These are phyloP conservation scores for Mucor plumbeus DNA, from an alignment of 371 early-diverging fungal species.

Conservation along the genomic window DNA sequence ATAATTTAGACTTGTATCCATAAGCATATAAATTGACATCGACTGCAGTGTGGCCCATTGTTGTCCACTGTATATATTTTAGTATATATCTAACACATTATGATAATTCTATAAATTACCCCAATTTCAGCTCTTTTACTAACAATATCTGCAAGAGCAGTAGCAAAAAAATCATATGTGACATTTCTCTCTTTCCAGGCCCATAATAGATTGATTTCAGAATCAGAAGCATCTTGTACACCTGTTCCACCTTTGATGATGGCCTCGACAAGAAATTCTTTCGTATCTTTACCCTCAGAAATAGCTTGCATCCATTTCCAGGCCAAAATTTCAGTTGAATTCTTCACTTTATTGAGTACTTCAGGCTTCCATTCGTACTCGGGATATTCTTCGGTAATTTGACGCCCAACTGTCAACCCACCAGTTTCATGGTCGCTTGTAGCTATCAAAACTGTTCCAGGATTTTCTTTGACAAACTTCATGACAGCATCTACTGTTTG, in stretches of 20 bases:
- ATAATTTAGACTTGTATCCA: constrained; percentile 49
- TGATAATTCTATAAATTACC: constrained; percentile 28
- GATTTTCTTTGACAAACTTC: constrained; percentile 73
- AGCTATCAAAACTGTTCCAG: constrained; percentile 85
- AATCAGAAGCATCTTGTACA: constrained; percentile 65
- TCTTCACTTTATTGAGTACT: constrained; percentile 62
- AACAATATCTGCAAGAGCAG: constrained; percentile 67
- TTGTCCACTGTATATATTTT: constrained; percentile 68
- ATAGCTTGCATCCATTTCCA: constrained; percentile 22
- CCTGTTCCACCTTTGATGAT: constrained; percentile 69
- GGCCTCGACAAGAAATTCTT: constrained; percentile 35
- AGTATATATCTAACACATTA: neutral
- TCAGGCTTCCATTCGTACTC: constrained; percentile 89
- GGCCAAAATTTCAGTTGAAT: constrained; percentile 68
- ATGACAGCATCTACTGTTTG: constrained; percentile 72
- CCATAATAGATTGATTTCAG: constrained; percentile 55
- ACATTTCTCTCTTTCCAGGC: constrained; percentile 36
- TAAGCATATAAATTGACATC: constrained; percentile 92
- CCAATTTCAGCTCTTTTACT: constrained; percentile 74
- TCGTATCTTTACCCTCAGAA: constrained; percentile 34
- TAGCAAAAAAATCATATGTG: constrained; percentile 40
- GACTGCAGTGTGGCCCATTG: constrained; percentile 90
- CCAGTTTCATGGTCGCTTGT: constrained; percentile 96
- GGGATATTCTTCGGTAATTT: constrained; percentile 72
- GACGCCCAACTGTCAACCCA: constrained; percentile 82